Evolutionary conservation across 805 yeast genomes (phyloP), one percentile per base, ranked within the genome.

Genomic region (Teunomyces atbi): DNA sequence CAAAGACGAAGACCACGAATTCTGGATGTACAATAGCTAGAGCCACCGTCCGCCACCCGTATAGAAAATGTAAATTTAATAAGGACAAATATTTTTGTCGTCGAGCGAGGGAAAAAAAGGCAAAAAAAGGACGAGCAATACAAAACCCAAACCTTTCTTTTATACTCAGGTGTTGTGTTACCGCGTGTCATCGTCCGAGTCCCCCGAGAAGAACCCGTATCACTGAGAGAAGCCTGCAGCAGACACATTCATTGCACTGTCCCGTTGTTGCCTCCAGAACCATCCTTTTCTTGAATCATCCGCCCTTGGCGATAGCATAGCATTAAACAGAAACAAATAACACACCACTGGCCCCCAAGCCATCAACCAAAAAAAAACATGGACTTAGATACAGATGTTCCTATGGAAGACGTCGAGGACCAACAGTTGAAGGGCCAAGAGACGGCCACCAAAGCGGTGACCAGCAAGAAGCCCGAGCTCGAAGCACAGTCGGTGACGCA

Each of bases 351-450:
- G 6, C 15, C 5, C n/a, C 3, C 30, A 10, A 28, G n/a, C 30
- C 12, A 10, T n/a, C 30, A 5, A n/a, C 30, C 30, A 10, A 13
- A 30, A 13, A 30, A 27, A 27, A 10, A 27, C n/a, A 27, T 85
- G 91, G 90, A 85, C 55, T 72, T 83, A 65, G 92, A 86, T 62
- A 78, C 86, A 45, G 95, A 86, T 64, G 85, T 85, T 48, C 90
- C 86, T 54, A 86, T 86, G 94, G 91, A 85, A 64, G 94, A 86
- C 60, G 89, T 84, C 48, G 81, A 72, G 54, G 73, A 72, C 49
- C 75, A 69, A 55, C 69, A 54, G 55, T 65, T 48, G 52, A 66
- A 49, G 16, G 54, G 44, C 11, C 27, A 45, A 8, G 49, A 42
- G 16, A 26, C 29, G 33, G 11, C 42, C 32, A 33, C 33, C 41